Base-by-base conservation (phyloP, 306 rosid genomes). In the Echinosophora koreensis region DNA sequence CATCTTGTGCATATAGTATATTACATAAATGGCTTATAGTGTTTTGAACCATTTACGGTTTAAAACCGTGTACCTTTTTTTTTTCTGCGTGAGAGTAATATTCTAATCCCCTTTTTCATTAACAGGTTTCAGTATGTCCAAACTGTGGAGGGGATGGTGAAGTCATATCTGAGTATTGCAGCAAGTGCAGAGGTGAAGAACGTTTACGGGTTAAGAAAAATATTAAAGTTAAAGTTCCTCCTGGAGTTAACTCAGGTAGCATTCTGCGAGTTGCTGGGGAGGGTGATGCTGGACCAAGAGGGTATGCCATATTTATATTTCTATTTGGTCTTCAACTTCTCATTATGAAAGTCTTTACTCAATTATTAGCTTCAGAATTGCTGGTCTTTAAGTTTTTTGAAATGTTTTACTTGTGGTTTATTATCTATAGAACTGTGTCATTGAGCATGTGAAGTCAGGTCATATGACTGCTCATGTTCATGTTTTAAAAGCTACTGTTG, bases 61-160 rank as follows among this genome's bases (percentile, higher is more conserved):
- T 27, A 60, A 55, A 65, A 42, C n/a, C 47, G 66, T 55, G 34
- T 66, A 14, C 28, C 17, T 66, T 54, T 67, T 10, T 66, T 54
- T 67, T 10, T 30, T 68, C 39, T 72, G 60, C 76, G 38, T 18
- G 30, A 54, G 69, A 63, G 49, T 76, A 50, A 50, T 74, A 42
- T 51, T 55, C 69, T 59, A 50, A 70, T 77, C 14, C 27, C 27
- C 35, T 50, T 59, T 74, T 28, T 78, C 77, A 54, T 73, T 71
- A 42, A 73, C 81, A 93, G 98, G 98, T 92, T 84, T 90, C 97
- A 71, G 84, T 89, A 32, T 95, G 98, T 82, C 96, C 97, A 28
- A 88, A 54, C 68, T 95, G 98, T 83, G 93, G 93, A 66, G 98
- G 98, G 51, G 89, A 92, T 72, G 98, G 97, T 81, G 98, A 92